Base-by-base conservation (phyloP, 2,329 filamentous ascomycete genomes). In the Colletotrichum orchidophilum region DNA sequence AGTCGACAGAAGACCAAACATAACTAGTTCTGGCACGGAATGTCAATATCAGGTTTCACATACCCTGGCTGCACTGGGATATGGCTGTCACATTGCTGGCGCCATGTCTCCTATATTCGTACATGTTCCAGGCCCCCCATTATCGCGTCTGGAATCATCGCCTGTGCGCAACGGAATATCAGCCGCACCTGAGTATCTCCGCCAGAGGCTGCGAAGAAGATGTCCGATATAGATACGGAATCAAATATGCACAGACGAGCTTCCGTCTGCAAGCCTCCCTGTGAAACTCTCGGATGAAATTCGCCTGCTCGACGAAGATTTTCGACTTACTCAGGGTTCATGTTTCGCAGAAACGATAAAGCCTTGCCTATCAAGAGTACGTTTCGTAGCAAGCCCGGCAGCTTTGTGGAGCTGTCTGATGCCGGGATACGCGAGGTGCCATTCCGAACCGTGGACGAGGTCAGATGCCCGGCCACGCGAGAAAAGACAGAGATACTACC, bases 161-260 rank as follows among this genome's bases (percentile, higher is more conserved):
- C 63, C 39, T 57, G 57, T 66, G 50, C 50, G 57, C 21, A 52
- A 35, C 26, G 35, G n/a, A 31, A 57, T 18, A 33, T 13, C 24
- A 21, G 57, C 55, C 29, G 33, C 31, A 53, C 46, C 35, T 50
- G 31, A 46, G 26, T 4, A 29, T 58, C 50, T 64, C 35, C 52
- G 42, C 33, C 33, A 42, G 54, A 52, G 26, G 54, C 67, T 66
- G 46, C 35, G 55, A 70, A 55, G 50, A 13, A 29, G 26, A 62
- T 39, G 39, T 61, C 33, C 18, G 18, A 49, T 29, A 46, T 50
- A 21, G 46, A 42, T 26, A 68, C 58, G 58, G 58, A 33, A 52
- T 63, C 42, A 21, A 57, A 71, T 57, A 63, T 68, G 68, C 63
- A 62, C 57, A 62, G 64, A 58, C 52, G 31, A 46, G 31, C 62